Base-by-base conservation (phyloP, 164 flowering plant genomes). In the Buxus sempervirens region DNA sequence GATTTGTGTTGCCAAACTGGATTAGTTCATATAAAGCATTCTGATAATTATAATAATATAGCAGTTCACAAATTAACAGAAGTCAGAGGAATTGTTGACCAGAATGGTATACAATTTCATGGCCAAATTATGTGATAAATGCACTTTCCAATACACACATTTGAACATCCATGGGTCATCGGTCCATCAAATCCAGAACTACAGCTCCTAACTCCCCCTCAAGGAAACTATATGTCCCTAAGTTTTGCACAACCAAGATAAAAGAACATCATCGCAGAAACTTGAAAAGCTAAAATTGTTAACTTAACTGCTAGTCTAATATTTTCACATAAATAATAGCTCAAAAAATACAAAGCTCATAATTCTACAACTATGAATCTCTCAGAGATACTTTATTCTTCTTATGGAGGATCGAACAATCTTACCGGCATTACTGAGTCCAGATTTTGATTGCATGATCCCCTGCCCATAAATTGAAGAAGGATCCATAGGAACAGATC, bases 391-490 rank as follows among this genome's bases (percentile, higher is more conserved):
- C 1, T 45, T 6, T 15, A 45, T 32, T 20, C 38, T 54, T 48
- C 3, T 20, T 49, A 42, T 60, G 28, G 55, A 19, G 32, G 36
- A 55, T 41, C 48, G 24, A 26, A 42, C n/a, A 61, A 42, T 21
- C 38, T 53, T 81, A 89, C 96, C 97, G 68, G 89, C 82, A 76
- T 82, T 77, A 36, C 85, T 79, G 26, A 85, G 65, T 65, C 96
- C 94, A 74, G 94, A 82, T 77, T 91, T 91, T 65, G 98, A 85
- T 51, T 86, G 97, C 77, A 89, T 68, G 75, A 88, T 81, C 24
- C 91, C 87, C 69, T 83, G 94, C 62, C 94, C 94, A 81, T 89
- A 89, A 22, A 90, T 81, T 59, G 97, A 84, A 61, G 96, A 80
- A 66, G 90, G 90, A 75, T 93, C 95, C 90, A 84, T 81, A 14